Evolutionary conservation across 23 red algal species (phyloP).

Genomic region (Chondrus crispus): DNA sequence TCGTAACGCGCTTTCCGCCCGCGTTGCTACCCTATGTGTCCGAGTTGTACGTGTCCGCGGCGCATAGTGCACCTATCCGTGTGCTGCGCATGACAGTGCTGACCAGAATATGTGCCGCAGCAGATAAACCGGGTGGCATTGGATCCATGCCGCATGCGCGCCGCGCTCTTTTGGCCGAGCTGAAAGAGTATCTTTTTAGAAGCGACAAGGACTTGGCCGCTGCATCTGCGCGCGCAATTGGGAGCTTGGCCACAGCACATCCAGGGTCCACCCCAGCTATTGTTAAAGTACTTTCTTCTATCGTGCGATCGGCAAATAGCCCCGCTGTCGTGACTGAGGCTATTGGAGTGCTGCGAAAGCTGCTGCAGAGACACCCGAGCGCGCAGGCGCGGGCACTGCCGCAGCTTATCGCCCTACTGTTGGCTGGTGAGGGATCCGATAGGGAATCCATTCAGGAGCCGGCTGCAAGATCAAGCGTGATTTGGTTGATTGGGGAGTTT

Average conservation of each 20-base stretch:
- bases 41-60: slow-evolving; percentile 63
- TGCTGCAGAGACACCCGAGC: slow-evolving; percentile 66
- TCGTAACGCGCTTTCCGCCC: slow-evolving; percentile 20
- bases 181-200: slow-evolving; percentile 41
- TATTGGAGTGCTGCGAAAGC: slow-evolving; percentile 65
- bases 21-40: slow-evolving; percentile 57
- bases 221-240: slow-evolving; percentile 46
- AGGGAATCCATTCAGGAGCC: slow-evolving; percentile 41
- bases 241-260: slow-evolving; percentile 61
- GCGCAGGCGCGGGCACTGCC: slow-evolving; percentile 54
- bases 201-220: slow-evolving; percentile 55
- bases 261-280: slow-evolving; percentile 54
- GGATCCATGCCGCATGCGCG: slow-evolving; percentile 33
- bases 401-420: slow-evolving; percentile 53
- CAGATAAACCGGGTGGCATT: slow-evolving; percentile 19
- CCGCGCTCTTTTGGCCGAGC: slow-evolving; percentile 51
- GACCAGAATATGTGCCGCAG: slow-evolving; percentile 25
- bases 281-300: slow-evolving; percentile 50
- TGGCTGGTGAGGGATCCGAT: slow-evolving; percentile 15
- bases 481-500: slow-evolving; percentile 88
- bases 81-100: slow-evolving; percentile 33
- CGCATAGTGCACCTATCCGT: slow-evolving; percentile 30
- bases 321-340: slow-evolving; percentile 67
- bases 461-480: slow-evolving; percentile 58
- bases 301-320: slow-evolving; percentile 43